Base-by-base conservation (phyloP, 371 early-diverging fungal genomes). In the Coemansia sp. region DNA sequence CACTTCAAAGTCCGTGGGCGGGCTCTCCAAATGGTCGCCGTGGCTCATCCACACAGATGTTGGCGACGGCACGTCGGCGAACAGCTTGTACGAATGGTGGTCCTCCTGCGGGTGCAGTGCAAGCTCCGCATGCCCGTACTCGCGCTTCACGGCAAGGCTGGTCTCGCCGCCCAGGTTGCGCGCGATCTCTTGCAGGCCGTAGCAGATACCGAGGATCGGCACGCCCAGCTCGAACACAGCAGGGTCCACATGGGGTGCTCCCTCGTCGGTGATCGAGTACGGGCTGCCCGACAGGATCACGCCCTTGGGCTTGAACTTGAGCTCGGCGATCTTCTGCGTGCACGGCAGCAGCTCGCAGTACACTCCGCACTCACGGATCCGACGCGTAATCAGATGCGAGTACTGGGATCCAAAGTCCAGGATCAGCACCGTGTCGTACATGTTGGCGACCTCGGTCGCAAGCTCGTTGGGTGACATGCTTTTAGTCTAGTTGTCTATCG, bases 321-420 rank as follows among this genome's bases (percentile, higher is more conserved):
- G 83, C 61, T 95, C 96, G 26, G 89, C 80, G 76, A 96, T 86
- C 88, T 93, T 94, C 83, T 91, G 89, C 66, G 95, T 98, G 87
- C 98, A 97, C 57, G 96, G 95, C 63, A 92, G 84, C 65, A 98
- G 87, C 85, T 98, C 98, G 86, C 96, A 97, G 87, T 98, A 98
- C 58, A 98, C 94, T 65, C 97, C 97, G 69, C 91, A 86, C 82
- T 96, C 97, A 80, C 98, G 90, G 66, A 98, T 86, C 72, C 98
- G 92, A 58, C 97, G 89, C 53, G 96, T 93, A 82, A 98, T 96
- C 80, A 98, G 86, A 83, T 98, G 98, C 17, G 96, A 94, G 85
- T 94, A 95, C 85, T 98, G 97, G 28, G 95, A 95, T 65, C 98
- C 98, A 87, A 97, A 97, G 86, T 98, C 98, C 78, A 98, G 86